These are phyloP conservation scores for Dimocarpus longan DNA, from an alignment of 345 rosid species.

Conservation along the genomic window DNA sequence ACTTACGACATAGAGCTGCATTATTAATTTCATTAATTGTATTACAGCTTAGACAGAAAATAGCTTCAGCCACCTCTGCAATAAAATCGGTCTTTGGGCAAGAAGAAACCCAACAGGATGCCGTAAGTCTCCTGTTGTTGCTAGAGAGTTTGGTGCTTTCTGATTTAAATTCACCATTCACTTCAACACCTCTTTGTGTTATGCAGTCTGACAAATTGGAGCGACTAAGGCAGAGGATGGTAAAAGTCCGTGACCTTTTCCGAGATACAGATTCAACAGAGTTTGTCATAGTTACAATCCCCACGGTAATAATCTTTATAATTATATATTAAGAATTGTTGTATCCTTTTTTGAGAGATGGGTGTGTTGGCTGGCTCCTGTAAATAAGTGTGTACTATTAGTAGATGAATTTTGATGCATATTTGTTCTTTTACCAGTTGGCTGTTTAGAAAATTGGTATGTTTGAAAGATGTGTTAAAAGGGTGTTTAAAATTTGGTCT, in stretches of 20 bases:
- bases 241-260: conserved; percentile 96
- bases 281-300: conserved; percentile 93
- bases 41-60: conserved; percentile 88
- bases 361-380: not conserved
- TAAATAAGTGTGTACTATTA: not conserved
- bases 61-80: conserved; percentile 90
- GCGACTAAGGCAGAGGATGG: conserved; percentile 86
- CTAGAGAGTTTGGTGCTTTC: conserved; percentile 14
- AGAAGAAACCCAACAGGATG: conserved; percentile 58
- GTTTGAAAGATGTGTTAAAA: conserved; percentile 11
- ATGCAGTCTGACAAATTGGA: conserved; percentile 84
- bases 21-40: conserved; percentile 6
- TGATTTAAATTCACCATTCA: not conserved
- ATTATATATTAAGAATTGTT: not conserved
- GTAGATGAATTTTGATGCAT: not conserved
- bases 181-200: conserved; percentile 5
- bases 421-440: not conserved
- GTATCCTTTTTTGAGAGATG: not conserved
- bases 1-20: not conserved
- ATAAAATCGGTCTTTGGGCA: conserved; percentile 94
- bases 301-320: conserved; percentile 57
- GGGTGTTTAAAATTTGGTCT: not conserved
- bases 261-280: conserved; percentile 89
- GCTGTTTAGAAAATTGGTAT: not conserved
- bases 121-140: conserved; percentile 54